Evolutionary conservation across 192 early-diverging fungal species (phyloP).

Genomic region (Coemansia erecta): DNA sequence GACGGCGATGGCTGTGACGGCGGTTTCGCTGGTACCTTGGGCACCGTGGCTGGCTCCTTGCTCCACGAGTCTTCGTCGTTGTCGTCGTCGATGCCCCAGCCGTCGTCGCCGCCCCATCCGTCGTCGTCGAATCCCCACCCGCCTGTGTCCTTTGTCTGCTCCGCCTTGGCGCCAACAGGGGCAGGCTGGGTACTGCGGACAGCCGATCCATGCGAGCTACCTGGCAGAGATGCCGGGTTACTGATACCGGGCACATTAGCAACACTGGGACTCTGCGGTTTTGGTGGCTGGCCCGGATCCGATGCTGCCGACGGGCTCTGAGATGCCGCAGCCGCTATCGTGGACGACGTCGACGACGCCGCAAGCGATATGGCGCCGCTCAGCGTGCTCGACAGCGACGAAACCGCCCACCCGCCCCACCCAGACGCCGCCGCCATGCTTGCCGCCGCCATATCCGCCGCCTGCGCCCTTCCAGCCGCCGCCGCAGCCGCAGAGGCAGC

Average conservation of each 20-base stretch:
- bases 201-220: too few relatives aligned
- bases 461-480: slow-evolving; percentile 13
- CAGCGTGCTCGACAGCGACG: slow-evolving; percentile 63
- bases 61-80: slow-evolving; percentile 4
- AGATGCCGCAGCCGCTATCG: background rate
- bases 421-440: slow-evolving; percentile 56
- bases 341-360: slow-evolving; percentile 9
- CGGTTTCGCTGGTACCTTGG: background rate
- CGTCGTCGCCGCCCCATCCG: slow-evolving; percentile 16
- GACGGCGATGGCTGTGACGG: too few relatives aligned
- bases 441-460: slow-evolving; percentile 38
- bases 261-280: background rate
- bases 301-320: background rate
- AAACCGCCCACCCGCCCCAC: slow-evolving; percentile 89
- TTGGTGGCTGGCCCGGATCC: background rate
- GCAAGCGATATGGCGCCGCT: slow-evolving; percentile 43
- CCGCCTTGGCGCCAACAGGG: too few relatives aligned
- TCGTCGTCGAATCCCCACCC: slow-evolving; percentile 42
- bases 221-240: background rate
- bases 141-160: background rate
- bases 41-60: too few relatives aligned
- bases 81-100: slow-evolving; percentile 12
- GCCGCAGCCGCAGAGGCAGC: slow-evolving; percentile 9
- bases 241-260: background rate
- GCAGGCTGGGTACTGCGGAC: too few relatives aligned